Evolutionary conservation across 1,284 basidiomycete genomes (phyloP).

Genomic region (Trametes versicolor): DNA sequence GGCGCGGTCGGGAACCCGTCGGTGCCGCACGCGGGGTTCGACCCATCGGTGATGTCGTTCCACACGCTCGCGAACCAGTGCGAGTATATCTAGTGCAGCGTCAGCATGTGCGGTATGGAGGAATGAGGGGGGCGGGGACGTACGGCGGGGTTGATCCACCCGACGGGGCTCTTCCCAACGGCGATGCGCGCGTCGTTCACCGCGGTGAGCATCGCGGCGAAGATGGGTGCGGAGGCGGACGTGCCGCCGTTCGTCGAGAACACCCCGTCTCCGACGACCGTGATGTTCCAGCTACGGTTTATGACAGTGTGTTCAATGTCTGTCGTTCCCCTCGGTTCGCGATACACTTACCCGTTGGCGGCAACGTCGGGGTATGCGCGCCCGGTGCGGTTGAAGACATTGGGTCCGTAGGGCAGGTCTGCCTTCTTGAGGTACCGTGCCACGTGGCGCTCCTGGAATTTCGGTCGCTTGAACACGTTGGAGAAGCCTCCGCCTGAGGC

Average conservation of each 20-base stretch:
- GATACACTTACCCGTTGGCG: constrained; percentile 28
- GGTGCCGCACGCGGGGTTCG: constrained; percentile 39
- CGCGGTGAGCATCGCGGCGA: constrained; percentile 63
- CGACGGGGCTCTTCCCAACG: constrained; percentile 54
- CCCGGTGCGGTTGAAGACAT: constrained; percentile 33
- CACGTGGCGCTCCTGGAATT: constrained; percentile 32
- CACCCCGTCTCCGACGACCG: constrained; percentile 44
- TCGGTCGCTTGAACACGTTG: constrained; percentile 33
- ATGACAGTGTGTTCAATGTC: background rate
- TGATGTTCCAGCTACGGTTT: constrained; percentile 46
- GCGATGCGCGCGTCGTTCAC: constrained; percentile 68
- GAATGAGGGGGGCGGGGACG: background rate
- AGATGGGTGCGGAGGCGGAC: constrained; percentile 33
- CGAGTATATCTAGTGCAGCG: constrained; percentile 45
- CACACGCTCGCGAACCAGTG: constrained; percentile 43
- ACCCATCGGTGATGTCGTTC: constrained; percentile 52
- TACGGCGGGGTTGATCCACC: constrained; percentile 63
- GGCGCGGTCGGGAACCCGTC: constrained; percentile 34
- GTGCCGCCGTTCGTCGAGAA: constrained; percentile 36
- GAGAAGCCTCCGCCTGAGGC: constrained; percentile 36
- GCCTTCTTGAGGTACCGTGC: constrained; percentile 24
- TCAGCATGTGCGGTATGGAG: background rate
- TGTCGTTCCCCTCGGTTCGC: background rate
- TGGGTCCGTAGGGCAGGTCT: constrained; percentile 20
- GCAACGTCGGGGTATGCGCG: constrained; percentile 35